A percentile compares a stretch with the other conserved stretches of the same genome.
Evolutionary conservation across 768 basidiomycete genomes (phyloP).

Genomic region (Chiua virens): DNA sequence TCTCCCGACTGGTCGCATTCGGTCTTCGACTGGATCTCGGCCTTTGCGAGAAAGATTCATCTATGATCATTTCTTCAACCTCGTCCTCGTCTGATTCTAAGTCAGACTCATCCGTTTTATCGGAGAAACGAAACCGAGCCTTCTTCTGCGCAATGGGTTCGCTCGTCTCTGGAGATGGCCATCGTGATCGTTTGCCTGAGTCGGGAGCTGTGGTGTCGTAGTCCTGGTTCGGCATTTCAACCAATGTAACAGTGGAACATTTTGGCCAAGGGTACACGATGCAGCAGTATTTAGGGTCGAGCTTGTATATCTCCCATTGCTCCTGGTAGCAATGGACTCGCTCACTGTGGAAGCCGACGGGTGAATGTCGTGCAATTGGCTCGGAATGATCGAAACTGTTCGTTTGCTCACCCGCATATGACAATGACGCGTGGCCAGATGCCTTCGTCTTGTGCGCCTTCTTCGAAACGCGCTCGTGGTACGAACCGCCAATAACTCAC

Average conservation of each 20-base stretch:
- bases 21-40: conserved; percentile 14
- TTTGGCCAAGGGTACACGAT: conserved; percentile 47
- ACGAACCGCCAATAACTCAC: conserved; percentile 74
- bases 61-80: conserved; percentile 52
- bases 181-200: conserved; percentile 29
- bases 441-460: conserved; percentile 65
- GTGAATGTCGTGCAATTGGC: conserved; percentile 6
- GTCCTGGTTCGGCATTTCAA: conserved; percentile 12
- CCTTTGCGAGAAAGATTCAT: conserved; percentile 28
- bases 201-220: conserved; percentile 5
- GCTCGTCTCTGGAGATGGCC: conserved; percentile 23
- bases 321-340: conserved; percentile 59
- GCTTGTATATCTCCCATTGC: conserved; percentile 85
- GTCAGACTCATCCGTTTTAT: conserved; percentile 21
- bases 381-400: neutral
- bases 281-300: conserved; percentile 75
- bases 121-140: conserved; percentile 21
- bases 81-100: conserved; percentile 44
- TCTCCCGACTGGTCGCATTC: conserved; percentile 31
- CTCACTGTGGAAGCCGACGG: conserved; percentile 37
- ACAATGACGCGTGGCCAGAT: conserved; percentile 65
- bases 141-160: conserved; percentile 24
- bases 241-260: conserved; percentile 22
- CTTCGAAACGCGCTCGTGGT: conserved; percentile 60
- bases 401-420: conserved; percentile 62